phyloP scores from a whole-genome alignment of 2,329 filamentous ascomycete genomes.

The Phaeoacremonium minimum region DNA sequence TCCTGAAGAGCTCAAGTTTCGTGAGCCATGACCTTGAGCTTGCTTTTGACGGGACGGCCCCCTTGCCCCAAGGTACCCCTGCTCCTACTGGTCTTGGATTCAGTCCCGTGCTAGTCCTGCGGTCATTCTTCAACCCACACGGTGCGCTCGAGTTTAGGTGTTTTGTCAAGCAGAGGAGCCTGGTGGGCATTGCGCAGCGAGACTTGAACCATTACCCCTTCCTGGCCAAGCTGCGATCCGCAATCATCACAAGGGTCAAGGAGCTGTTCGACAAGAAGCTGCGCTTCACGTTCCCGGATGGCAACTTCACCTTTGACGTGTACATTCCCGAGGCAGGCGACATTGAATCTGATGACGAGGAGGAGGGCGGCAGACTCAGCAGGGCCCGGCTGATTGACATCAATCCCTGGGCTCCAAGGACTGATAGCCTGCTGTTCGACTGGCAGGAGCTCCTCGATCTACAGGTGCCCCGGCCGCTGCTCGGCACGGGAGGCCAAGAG shows the following conservation, averaged over 20 bases:
- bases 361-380: slow-evolving; percentile 54
- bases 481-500: slow-evolving; percentile 28
- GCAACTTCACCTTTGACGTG: slow-evolving; percentile 84
- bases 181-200: slow-evolving; percentile 82
- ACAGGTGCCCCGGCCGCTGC: slow-evolving; percentile 54
- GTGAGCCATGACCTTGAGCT: slow-evolving; percentile 91
- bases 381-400: slow-evolving; percentile 86
- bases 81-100: slow-evolving; percentile 40
- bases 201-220: slow-evolving; percentile 91
- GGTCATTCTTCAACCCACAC: slow-evolving; percentile 84
- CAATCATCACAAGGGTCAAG: slow-evolving; percentile 64
- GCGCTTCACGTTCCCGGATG: slow-evolving; percentile 75
- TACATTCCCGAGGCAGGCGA: slow-evolving; percentile 68
- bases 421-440: slow-evolving; percentile 82
- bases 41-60: slow-evolving; percentile 76
- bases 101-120: slow-evolving; percentile 75
- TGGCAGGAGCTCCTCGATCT: slow-evolving; percentile 83
- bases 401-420: slow-evolving; percentile 88
- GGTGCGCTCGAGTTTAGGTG: slow-evolving; percentile 92
- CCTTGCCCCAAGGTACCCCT: too few species aligned
- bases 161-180: slow-evolving; percentile 78
- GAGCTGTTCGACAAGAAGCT: slow-evolving; percentile 74
- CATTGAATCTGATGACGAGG: slow-evolving; percentile 41
- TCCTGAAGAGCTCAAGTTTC: slow-evolving; percentile 93
- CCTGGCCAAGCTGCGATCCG: slow-evolving; percentile 57